Percentiles rank a stretch among this genome's conserved stretches.
Evolutionary conservation across 2,329 filamentous ascomycete species (phyloP).

Genomic region (Pseudogymnoascus sp.): DNA sequence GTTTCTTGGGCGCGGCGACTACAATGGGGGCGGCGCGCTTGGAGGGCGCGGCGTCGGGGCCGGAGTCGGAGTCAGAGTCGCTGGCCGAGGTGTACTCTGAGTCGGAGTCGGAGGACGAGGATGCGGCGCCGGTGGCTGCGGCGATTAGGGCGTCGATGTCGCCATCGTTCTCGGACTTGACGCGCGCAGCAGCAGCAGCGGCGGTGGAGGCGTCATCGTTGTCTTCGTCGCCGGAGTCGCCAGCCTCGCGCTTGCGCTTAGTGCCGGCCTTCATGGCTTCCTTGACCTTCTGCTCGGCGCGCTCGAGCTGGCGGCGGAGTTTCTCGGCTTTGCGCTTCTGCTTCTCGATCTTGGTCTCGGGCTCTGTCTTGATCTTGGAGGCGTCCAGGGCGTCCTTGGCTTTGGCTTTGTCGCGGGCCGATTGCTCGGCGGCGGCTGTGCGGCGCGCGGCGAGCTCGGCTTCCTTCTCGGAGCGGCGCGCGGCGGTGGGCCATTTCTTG

Average conservation of each 20-base stretch:
- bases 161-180: not conserved
- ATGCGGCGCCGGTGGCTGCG: not conserved
- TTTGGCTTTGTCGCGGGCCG: constrained; percentile 20
- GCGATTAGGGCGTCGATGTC: constrained; percentile 11
- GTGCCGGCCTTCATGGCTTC: constrained; percentile 42
- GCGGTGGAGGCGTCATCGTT: constrained; percentile 27
- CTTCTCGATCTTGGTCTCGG: constrained; percentile 43
- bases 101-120: constrained; percentile 18
- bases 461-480: constrained; percentile 58
- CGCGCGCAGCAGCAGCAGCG: not conserved
- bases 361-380: constrained; percentile 28
- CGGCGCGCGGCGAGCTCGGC: constrained; percentile 34
- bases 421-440: constrained; percentile 19
- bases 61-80: constrained; percentile 43
- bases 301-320: constrained; percentile 57
- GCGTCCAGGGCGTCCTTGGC: constrained; percentile 43
- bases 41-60: constrained; percentile 51
- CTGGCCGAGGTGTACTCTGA: constrained; percentile 31
- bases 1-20: constrained; percentile 44
- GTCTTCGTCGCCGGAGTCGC: constrained; percentile 57
- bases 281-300: constrained; percentile 49
- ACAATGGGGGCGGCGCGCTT: constrained; percentile 28
- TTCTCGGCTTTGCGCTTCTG: constrained; percentile 52
- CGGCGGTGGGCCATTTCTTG: constrained; percentile 72
- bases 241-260: constrained; percentile 61